Conservation (phyloP, 208 protist genomes). For the Wallacemonas sp. region DNA sequence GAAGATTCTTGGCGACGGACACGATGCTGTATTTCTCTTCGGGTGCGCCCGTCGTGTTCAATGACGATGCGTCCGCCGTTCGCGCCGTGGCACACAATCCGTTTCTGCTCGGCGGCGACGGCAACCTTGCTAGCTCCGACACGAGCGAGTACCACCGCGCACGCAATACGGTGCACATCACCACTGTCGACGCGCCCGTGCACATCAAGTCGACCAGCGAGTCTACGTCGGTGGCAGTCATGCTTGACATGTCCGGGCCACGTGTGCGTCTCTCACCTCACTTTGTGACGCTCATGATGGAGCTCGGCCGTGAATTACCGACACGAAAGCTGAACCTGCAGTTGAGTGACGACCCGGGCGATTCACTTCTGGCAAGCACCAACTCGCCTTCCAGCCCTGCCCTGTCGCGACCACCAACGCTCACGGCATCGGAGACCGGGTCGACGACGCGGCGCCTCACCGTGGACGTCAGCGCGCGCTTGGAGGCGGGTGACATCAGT, state of each 20-base stretch:
- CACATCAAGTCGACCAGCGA: constrained; percentile 36
- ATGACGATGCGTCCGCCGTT: constrained; percentile 15
- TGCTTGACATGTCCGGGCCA: constrained; percentile 73
- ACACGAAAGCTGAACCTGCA: constrained; percentile 20
- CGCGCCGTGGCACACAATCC: constrained; percentile 36
- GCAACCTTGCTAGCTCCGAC: constrained; percentile 60
- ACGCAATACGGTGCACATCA: constrained; percentile 54
- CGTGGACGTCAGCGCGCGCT: constrained; percentile 40
- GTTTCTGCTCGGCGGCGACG: constrained; percentile 67
- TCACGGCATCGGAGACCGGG: not conserved
- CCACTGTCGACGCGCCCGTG: constrained; percentile 64
- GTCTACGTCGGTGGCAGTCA: constrained; percentile 33
- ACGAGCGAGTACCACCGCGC: constrained; percentile 39
- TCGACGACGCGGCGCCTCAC: not conserved
- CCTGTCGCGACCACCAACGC: not conserved
- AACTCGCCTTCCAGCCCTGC: not conserved
- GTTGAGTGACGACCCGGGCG: too few species aligned
- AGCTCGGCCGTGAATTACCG: constrained; percentile 48
- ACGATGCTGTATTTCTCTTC: constrained; percentile 70
- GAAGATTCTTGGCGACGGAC: constrained; percentile 49
- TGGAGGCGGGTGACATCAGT: constrained; percentile 29
- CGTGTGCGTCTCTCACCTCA: constrained; percentile 60
- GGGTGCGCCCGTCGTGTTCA: constrained; percentile 38
- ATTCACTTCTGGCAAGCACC: not conserved
- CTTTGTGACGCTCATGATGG: constrained; percentile 62